These are phyloP conservation scores for Trichomonas gallinae DNA, from an alignment of 208 protist genomes.

Conservation along the genomic window DNA sequence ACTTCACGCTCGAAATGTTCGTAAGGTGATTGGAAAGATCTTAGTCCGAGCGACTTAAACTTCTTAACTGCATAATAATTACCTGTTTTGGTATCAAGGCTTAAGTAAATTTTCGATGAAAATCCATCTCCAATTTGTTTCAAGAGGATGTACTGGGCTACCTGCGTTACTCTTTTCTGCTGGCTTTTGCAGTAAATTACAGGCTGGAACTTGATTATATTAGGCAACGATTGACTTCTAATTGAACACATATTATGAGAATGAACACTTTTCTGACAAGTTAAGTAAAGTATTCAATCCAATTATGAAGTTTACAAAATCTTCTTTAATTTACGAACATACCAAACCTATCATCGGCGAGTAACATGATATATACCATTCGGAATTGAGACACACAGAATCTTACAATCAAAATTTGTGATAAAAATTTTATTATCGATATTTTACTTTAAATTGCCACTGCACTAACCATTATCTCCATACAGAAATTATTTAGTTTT, in stretches of 20 bases:
- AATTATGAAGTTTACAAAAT: no score
- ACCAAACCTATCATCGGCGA: no score
- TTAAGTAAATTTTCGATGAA: neutral
- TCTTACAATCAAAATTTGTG: no score
- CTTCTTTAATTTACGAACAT: no score
- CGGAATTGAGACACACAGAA: no score
- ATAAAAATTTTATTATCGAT: no score
- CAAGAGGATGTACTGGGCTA: neutral
- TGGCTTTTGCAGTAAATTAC: neutral
- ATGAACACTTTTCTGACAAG: neutral
- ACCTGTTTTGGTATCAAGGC: neutral
- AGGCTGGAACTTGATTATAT: neutral
- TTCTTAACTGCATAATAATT: neutral
- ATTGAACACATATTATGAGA: neutral
- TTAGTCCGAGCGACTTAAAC: neutral
- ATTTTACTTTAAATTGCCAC: no score
- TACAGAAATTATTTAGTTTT: no score
- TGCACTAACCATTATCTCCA: no score
- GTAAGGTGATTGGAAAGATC: neutral
- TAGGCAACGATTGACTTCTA: neutral
- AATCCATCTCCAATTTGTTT: neutral
- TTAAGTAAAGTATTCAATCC: neutral
- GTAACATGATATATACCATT: no score
- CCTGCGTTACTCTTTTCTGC: neutral
- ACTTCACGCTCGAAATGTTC: neutral